Base-by-base conservation (phyloP, 2,329 filamentous ascomycete genomes). In the Sporothrix dimorphospora region DNA sequence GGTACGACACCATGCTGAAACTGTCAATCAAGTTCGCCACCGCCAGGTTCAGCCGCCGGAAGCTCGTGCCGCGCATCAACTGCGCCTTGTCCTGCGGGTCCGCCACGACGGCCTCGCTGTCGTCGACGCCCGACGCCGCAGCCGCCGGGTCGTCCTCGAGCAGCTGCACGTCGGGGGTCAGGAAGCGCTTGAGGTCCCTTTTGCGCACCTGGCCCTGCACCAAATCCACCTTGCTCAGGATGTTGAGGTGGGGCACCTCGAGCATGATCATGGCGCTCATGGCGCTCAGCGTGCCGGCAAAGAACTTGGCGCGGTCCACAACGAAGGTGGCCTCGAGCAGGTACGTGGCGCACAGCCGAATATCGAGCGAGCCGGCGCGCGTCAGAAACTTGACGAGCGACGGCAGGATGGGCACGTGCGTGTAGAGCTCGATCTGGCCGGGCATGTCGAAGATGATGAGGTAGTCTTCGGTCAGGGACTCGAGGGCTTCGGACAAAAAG, bases 241-340 rank as follows among this genome's bases (percentile, higher is more conserved):
- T 92, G 80, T 99, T 99, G 79, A 99, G 90, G 80, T 99, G 96
- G 4, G 96, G 96, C 75, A 98, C 90, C 82, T 98, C 96, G 75
- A 99, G 88, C 94, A 98, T 96, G 78, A 99, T 90, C 96, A 99
- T 99, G 75, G 96, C 94, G 78, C 93, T 97, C 96, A 99, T 98
- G 75, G 96, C 96, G 79, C 92, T 96, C 73, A 99, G 85, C 0
- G 96, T 97, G 14, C 96, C 96, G 0, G 96, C 91, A 82, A 99
- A 98, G 86, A 97, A 99, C 83, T 98, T 99, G 78, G 96, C 93
- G 73, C 94, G 91, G 82, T 99, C 96, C 74, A 98, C 89, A 78
- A 98, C 92, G 80, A 98, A 99, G 9, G 94, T 98, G 14, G 94
- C 93, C 81, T 99, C 96, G 75, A 99, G 90, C 42, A 99, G 89